Evolutionary conservation across 2,329 filamentous ascomycete genomes (phyloP).

Genomic region (Bipolaris oryzae): DNA sequence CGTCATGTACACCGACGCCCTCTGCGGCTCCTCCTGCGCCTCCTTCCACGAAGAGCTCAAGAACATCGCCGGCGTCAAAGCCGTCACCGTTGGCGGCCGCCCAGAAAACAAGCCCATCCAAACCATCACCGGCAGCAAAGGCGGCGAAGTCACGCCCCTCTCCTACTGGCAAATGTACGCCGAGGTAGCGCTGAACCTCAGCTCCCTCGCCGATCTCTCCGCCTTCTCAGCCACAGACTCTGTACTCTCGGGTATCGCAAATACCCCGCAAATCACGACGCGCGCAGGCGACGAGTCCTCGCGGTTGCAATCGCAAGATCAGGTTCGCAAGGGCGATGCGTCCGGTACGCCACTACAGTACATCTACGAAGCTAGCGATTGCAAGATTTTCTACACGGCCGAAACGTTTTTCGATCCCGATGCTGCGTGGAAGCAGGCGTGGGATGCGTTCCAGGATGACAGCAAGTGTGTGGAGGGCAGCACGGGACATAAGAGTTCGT

Average conservation of each 20-base stretch:
- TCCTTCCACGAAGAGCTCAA: conserved; percentile 61
- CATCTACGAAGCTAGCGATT: conserved; percentile 65
- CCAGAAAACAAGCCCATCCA: conserved; percentile 63
- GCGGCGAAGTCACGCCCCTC: conserved; percentile 47
- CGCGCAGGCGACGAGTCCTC: conserved; percentile 24
- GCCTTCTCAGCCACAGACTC: conserved; percentile 15
- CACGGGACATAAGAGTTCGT: conserved; percentile 29
- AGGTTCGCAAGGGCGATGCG: conserved; percentile 42
- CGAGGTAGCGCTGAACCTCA: conserved; percentile 23
- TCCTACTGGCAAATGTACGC: conserved; percentile 24
- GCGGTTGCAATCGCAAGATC: conserved; percentile 30
- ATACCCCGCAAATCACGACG: conserved; percentile 20
- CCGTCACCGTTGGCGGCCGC: conserved; percentile 64
- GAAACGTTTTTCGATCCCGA: conserved; percentile 57
- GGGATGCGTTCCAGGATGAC: conserved; percentile 29
- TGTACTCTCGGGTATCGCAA: conserved; percentile 19
- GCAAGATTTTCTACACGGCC: conserved; percentile 65
- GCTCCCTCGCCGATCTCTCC: conserved; percentile 10
- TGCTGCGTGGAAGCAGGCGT: conserved; percentile 56
- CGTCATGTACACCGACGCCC: conserved; percentile 59
- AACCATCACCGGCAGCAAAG: conserved; percentile 66
- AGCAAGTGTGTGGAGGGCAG: conserved; percentile 32
- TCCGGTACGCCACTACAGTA: conserved; percentile 60
- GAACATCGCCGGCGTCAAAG: conserved; percentile 58
- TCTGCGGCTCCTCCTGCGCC: conserved; percentile 64